Evolutionary conservation across 2,329 filamentous ascomycete species (phyloP), one percentile per base, ranked within the genome.

Genomic region (Hypoxylon sp.): DNA sequence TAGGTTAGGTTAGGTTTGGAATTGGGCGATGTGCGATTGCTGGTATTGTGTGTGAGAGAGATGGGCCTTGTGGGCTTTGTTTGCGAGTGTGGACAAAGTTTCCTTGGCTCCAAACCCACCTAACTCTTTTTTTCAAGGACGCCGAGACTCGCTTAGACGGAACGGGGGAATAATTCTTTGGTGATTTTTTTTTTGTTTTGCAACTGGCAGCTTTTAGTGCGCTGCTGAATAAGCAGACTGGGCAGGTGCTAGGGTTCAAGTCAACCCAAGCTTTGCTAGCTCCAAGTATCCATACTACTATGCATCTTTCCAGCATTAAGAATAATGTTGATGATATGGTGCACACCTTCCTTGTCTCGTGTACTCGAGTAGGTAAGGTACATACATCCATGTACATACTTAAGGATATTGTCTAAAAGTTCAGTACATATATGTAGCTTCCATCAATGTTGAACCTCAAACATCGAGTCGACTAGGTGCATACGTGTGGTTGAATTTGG

Each of bases 121-220:
- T 59, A 67, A 58, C 54, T 61, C 53, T 58, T 50, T 63, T 67
- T 57, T 60, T 66, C 29, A 33, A 50, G 46, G 44, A 63, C 67
- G 58, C 63, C 67, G 24, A 70, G 57, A 68, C 65, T 72, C 70
- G 74, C 74, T 71, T 66, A 72, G 44, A 54, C 64, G 62, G 69
- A 59, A 62, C 60, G 59, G 71, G 59, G 47, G 52, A 71, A 73
- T 71, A 63, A 63, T 67, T 71, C 50, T 22, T 22, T 44, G 11
- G 39, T 42, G 6, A 19, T 47, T 53, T 24, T 52, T 33, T 61
- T 67, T 61, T 66, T 63, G 39, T 52, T 65, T 59, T 59, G 57
- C 61, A 69, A 70, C 68, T 68, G 50, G n/a, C 8, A 46, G 52
- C 31, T 57, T 65, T 71, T 71, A 67, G 69, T 71, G 69, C 69